phyloP scores from a whole-genome alignment of 2,329 filamentous ascomycete species.

The Colletotrichum magnum region DNA sequence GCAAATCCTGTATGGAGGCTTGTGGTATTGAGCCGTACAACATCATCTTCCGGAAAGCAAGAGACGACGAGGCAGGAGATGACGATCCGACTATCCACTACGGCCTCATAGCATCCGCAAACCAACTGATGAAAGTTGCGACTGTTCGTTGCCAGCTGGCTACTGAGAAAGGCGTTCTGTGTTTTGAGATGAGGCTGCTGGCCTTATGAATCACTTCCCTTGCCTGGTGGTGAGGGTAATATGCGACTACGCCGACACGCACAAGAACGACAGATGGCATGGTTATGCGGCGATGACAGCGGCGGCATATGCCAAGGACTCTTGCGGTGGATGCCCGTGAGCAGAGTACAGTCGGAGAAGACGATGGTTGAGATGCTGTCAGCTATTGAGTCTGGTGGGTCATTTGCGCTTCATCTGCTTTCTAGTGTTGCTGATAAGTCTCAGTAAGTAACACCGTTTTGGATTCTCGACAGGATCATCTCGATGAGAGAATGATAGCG shows the following conservation, averaged over 20 bases:
- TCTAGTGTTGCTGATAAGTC: neutral
- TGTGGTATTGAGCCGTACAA: neutral
- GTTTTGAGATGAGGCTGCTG: slow-evolving; percentile 51
- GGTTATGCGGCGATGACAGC: slow-evolving; percentile 52
- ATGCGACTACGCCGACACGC: slow-evolving; percentile 56
- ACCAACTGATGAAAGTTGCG: slow-evolving; percentile 53
- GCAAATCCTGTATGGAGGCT: no score
- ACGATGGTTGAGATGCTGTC: neutral
- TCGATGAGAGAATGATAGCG: neutral
- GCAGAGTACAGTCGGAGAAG: neutral
- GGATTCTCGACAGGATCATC: neutral
- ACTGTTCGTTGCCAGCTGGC: slow-evolving; percentile 47
- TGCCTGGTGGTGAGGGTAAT: slow-evolving; percentile 56
- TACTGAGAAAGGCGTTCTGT: slow-evolving; percentile 29
- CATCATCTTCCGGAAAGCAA: neutral
- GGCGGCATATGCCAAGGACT: slow-evolving; percentile 45
- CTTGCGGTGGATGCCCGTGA: neutral
- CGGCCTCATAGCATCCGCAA: slow-evolving; percentile 49
- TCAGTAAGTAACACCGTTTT: neutral
- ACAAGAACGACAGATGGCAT: slow-evolving; percentile 56
- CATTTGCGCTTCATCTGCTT: no score
- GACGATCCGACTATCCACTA: slow-evolving; percentile 41
- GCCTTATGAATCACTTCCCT: slow-evolving; percentile 46
- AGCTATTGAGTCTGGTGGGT: no score
- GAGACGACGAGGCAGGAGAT: neutral